These are phyloP conservation scores for Aureobasidium namibiae DNA, from an alignment of 2,329 filamentous ascomycete genomes.

Conservation along the genomic window DNA sequence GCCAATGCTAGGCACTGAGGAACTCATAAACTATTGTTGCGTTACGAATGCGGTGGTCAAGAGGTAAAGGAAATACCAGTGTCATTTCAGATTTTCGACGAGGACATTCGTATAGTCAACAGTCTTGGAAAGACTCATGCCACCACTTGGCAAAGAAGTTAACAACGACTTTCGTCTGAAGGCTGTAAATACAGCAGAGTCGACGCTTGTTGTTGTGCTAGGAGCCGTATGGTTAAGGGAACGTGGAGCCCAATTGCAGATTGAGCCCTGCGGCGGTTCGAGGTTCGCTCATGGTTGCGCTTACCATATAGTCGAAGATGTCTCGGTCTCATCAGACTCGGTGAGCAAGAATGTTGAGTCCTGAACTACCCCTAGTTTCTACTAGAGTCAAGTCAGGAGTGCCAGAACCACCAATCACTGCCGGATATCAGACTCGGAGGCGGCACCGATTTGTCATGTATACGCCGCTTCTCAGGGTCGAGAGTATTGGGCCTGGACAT, in stretches of 20 bases:
- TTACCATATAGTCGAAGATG: background rate
- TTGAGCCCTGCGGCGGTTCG: background rate
- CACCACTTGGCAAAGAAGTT: no score
- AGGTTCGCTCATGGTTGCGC: background rate
- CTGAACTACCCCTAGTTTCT: background rate
- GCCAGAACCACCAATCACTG: background rate
- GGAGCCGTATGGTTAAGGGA: background rate
- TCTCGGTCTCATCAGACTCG: background rate
- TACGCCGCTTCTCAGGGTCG: background rate
- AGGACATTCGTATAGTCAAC: no score
- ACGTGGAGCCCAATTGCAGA: background rate
- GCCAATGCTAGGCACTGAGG: no score
- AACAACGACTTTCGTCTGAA: no score
- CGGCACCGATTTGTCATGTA: background rate
- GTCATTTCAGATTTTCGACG: no score
- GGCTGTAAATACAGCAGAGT: background rate
- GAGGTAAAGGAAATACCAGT: no score
- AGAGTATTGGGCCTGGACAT: background rate
- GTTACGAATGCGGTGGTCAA: no score
- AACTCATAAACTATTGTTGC: no score
- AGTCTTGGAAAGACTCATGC: no score
- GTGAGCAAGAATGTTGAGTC: background rate
- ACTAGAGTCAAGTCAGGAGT: background rate
- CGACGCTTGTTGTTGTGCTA: background rate
- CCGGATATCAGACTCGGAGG: background rate